These are phyloP conservation scores for Camellia japonica DNA, from an alignment of 148 eudicot species.

Conservation along the genomic window DNA sequence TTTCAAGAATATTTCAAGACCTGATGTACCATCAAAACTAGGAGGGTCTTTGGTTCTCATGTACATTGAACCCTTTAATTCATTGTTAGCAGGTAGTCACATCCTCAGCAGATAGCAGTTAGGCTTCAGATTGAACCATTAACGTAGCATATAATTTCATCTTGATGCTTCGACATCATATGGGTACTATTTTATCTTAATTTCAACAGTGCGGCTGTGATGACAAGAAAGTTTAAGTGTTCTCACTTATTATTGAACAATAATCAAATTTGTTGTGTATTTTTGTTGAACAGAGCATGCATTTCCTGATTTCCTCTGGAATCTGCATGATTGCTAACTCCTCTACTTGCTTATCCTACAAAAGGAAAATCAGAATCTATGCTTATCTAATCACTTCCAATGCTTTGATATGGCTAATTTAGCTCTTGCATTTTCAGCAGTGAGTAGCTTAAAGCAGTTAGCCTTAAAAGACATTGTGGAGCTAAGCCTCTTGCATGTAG, in stretches of 20 bases:
- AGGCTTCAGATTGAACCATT: background rate
- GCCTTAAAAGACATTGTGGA: background rate
- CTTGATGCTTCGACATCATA: background rate
- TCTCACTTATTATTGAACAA: background rate
- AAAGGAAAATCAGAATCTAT: background rate
- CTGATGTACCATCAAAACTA: too few relatives aligned
- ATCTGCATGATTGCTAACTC: background rate
- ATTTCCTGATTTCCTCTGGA: background rate
- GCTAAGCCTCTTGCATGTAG: background rate
- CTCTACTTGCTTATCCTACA: background rate
- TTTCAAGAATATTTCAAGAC: too few relatives aligned
- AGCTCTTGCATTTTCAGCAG: background rate
- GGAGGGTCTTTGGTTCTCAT: too few relatives aligned
- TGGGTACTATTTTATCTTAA: background rate
- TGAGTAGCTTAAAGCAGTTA: background rate
- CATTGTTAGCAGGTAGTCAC: background rate
- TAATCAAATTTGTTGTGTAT: background rate
- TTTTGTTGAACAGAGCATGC: background rate
- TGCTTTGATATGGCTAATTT: background rate
- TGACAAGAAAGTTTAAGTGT: background rate
- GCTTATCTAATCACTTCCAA: background rate
- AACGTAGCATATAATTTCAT: background rate
- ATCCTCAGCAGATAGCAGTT: too few relatives aligned
- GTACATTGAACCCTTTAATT: background rate
- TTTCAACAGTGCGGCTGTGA: background rate